phyloP scores from a whole-genome alignment of 108 stramenopile species.

The Nitzschia inconspicua region DNA sequence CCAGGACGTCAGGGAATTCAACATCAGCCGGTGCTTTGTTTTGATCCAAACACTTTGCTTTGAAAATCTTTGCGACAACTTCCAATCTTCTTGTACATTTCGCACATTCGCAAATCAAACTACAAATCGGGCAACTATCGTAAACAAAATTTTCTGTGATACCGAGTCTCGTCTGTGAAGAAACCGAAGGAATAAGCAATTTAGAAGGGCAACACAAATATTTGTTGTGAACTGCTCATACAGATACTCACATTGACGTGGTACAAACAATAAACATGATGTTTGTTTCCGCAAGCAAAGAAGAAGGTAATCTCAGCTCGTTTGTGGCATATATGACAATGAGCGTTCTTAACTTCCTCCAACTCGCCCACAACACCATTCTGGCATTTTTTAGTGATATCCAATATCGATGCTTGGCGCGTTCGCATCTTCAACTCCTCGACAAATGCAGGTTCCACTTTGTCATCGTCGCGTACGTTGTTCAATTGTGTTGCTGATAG shows the following conservation, averaged over 20 bases:
- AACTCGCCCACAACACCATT: conserved; percentile 3
- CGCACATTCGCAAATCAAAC: conserved; percentile 18
- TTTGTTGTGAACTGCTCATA: neutral
- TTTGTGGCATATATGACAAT: conserved; percentile 71
- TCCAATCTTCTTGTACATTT: conserved; percentile 19
- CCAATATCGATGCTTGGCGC: neutral
- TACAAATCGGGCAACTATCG: conserved; percentile 40
- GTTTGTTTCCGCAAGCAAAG: conserved; percentile 43
- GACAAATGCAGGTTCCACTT: conserved; percentile 1
- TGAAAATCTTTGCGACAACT: conserved; percentile 20
- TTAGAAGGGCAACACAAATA: neutral
- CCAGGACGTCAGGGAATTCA: conserved; percentile 11
- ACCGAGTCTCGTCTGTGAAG: conserved; percentile 13
- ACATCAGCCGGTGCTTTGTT: neutral
- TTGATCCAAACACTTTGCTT: conserved; percentile 6
- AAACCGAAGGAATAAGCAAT: neutral
- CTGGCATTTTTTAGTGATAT: conserved; percentile 5
- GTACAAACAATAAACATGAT: conserved; percentile 51
- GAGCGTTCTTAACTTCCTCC: conserved; percentile 12
- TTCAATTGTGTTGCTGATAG: neutral
- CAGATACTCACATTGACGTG: conserved; percentile 52
- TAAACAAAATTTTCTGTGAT: neutral
- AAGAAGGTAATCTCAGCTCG: conserved; percentile 6
- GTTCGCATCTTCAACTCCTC: conserved; percentile 22
- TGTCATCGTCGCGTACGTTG: conserved; percentile 7